A percentile compares a stretch with the other conserved stretches of the same genome.
These are phyloP conservation scores for Cerrena zonata DNA, from an alignment of 1,284 basidiomycete species.

Conservation along the genomic window DNA sequence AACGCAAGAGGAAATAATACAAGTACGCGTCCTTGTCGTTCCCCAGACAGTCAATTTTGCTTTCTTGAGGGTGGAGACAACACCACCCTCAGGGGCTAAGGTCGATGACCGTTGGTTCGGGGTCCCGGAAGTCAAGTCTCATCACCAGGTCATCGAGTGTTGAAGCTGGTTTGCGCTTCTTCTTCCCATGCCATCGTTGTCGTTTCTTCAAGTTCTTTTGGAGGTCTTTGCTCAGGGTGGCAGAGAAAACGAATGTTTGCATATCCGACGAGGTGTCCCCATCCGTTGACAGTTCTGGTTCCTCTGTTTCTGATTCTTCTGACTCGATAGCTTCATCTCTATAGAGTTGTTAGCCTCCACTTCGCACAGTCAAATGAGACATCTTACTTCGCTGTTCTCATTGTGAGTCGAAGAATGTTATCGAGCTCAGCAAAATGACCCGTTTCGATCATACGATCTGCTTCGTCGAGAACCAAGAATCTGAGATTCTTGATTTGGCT, in stretches of 20 bases:
- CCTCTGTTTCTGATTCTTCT: constrained; percentile 27
- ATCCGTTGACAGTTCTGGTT: not conserved
- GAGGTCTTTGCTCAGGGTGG: constrained; percentile 90
- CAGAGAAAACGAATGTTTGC: constrained; percentile 96
- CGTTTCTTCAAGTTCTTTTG: constrained; percentile 80
- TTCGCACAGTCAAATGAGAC: too few species aligned
- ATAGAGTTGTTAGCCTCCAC: too few species aligned
- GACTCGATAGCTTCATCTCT: constrained; percentile 38
- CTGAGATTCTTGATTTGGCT: constrained; percentile 59
- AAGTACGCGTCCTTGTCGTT: constrained; percentile 91
- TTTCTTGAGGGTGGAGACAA: constrained; percentile 85
- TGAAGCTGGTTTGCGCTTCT: constrained; percentile 47
- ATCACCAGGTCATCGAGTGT: constrained; percentile 85
- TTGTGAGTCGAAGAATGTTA: constrained; percentile 83
- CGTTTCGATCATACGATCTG: constrained; percentile 95
- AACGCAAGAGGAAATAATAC: constrained; percentile 94
- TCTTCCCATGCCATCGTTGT: constrained; percentile 41
- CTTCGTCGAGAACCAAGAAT: constrained; percentile 95
- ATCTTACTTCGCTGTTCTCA: constrained; percentile 55
- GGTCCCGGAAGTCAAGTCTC: constrained; percentile 89
- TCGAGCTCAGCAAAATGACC: constrained; percentile 97
- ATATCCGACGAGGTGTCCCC: constrained; percentile 26
- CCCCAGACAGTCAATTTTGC: constrained; percentile 83
- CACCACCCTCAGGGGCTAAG: constrained; percentile 80
- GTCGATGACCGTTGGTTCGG: constrained; percentile 83